These are phyloP conservation scores for Vinca major DNA, from an alignment of 305 asterid genomes.

Conservation along the genomic window DNA sequence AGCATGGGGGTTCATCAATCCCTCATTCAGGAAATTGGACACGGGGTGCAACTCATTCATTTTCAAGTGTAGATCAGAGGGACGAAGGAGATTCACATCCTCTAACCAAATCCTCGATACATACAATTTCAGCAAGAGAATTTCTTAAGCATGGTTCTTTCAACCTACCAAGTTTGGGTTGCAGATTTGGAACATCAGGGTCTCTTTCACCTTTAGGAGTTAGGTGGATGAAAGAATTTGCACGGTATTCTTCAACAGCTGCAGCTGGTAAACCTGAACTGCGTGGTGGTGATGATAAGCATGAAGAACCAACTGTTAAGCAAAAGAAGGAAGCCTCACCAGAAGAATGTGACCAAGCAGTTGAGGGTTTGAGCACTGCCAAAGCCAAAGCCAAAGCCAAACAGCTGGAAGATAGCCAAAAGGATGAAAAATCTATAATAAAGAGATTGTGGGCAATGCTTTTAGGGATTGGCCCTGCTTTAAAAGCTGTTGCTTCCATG, in stretches of 20 bases:
- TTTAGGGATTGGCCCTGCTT: conserved; percentile 93
- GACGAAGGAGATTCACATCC: conserved; percentile 29
- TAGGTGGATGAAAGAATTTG: conserved; percentile 39
- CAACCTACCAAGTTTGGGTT: conserved; percentile 26
- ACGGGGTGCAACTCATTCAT: conserved; percentile 29
- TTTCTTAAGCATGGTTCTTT: conserved; percentile 22
- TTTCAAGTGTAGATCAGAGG: conserved; percentile 24
- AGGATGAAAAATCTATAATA: conserved; percentile 41
- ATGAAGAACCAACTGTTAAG: conserved; percentile 43
- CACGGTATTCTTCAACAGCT: conserved; percentile 50
- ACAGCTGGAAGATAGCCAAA: conserved; percentile 73
- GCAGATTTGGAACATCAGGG: conserved; percentile 32
- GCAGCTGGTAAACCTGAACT: conserved; percentile 56
- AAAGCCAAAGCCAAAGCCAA: conserved; percentile 92
- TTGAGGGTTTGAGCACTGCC: conserved; percentile 76
- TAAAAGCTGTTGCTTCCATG: conserved; percentile 86
- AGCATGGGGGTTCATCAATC: conserved; percentile 32
- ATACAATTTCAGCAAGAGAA: conserved; percentile 19
- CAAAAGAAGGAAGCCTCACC: conserved; percentile 96
- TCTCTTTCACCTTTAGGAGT: conserved; percentile 36
- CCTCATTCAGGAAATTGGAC: conserved; percentile 34
- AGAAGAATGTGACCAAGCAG: conserved; percentile 97
- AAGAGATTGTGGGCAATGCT: conserved; percentile 72
- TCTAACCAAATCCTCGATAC: conserved; percentile 24
- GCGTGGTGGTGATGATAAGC: conserved; percentile 40